These are phyloP conservation scores for Yamadazyma oceani DNA, from an alignment of 1,139 yeast species.

Conservation along the genomic window DNA sequence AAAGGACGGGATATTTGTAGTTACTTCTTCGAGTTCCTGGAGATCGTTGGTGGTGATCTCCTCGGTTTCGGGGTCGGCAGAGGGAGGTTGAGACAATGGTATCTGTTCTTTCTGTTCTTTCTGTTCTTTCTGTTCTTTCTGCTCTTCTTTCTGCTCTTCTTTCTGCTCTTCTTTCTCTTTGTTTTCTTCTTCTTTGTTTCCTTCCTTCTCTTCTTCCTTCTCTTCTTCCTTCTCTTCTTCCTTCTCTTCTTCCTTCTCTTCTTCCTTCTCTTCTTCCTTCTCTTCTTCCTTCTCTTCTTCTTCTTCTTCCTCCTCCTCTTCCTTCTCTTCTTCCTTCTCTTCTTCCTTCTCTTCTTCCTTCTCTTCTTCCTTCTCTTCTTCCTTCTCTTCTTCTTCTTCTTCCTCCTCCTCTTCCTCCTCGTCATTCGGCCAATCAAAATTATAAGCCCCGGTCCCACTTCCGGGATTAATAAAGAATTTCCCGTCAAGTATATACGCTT, in stretches of 20 bases:
- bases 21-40: conserved; percentile 9
- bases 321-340: conserved; percentile 12
- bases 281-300: conserved; percentile 32
- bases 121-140: conserved; percentile 9
- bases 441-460: conserved; percentile 89
- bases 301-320: conserved; percentile 11
- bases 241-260: conserved; percentile 17
- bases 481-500: conserved; percentile 89
- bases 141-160: conserved; percentile 11
- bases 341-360: conserved; percentile 16
- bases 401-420: conserved; percentile 50
- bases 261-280: conserved; percentile 22
- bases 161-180: conserved; percentile 10
- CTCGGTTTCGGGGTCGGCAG: conserved; percentile 6
- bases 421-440: conserved; percentile 45
- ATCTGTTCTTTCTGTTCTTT: conserved; percentile 11
- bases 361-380: conserved; percentile 24
- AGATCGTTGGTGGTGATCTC: conserved; percentile 16
- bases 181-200: conserved; percentile 12
- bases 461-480: conserved; percentile 95
- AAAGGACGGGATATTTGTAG: conserved; percentile 67
- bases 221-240: conserved; percentile 8
- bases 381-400: conserved; percentile 34
- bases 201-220: conserved; percentile 11
- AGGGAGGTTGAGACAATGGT: conserved; percentile 5